These are phyloP conservation scores for Tuber umbilicatum DNA, from an alignment of 495 filamentous ascomycete genomes.

Conservation along the genomic window DNA sequence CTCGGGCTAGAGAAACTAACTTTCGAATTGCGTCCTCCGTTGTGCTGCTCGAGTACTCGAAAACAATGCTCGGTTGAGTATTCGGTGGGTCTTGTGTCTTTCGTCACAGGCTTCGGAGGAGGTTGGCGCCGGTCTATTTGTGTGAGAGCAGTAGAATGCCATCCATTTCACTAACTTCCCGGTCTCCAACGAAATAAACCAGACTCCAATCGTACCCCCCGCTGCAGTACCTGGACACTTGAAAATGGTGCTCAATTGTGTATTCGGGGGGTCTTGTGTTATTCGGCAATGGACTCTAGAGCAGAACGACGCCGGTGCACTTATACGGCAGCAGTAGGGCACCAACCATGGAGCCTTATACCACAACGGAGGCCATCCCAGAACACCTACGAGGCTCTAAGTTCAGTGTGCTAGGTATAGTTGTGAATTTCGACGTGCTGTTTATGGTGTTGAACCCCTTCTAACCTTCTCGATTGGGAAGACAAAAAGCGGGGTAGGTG, in stretches of 20 bases:
- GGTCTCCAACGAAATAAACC: too few species aligned
- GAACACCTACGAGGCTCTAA: neutral
- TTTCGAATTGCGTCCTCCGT: neutral
- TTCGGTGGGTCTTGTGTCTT: too few species aligned
- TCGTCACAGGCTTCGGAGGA: too few species aligned
- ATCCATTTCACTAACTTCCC: too few species aligned
- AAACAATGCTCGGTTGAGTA: neutral
- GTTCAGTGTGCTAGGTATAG: neutral
- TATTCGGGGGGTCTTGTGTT: neutral
- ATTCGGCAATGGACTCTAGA: neutral
- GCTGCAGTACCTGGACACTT: too few species aligned
- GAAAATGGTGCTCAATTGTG: neutral
- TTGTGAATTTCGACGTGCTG: neutral
- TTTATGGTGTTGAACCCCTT: neutral
- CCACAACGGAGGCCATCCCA: neutral
- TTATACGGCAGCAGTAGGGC: neutral
- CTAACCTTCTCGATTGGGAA: neutral
- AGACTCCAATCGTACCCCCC: too few species aligned
- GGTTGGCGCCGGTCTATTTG: too few species aligned
- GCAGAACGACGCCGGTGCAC: neutral
- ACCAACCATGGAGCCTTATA: neutral
- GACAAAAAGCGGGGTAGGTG: too few species aligned
- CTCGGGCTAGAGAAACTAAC: neutral
- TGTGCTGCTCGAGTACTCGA: neutral
- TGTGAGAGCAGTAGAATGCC: too few species aligned